These are phyloP conservation scores for Emmonsiellopsis sp. DNA, from an alignment of 2,329 filamentous ascomycete genomes.

Conservation along the genomic window DNA sequence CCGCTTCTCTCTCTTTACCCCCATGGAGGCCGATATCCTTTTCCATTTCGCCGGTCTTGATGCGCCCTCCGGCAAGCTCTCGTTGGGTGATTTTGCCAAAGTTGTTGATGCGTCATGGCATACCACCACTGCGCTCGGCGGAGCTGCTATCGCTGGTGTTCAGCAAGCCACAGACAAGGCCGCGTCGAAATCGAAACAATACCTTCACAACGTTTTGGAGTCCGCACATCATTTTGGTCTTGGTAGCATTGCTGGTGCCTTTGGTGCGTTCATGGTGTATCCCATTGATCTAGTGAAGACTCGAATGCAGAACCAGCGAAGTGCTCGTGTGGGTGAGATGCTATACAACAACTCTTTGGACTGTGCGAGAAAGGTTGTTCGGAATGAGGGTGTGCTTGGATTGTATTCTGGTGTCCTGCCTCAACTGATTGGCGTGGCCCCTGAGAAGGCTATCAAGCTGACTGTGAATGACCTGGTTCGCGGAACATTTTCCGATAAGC, in stretches of 20 bases:
- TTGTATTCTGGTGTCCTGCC: conserved; percentile 92
- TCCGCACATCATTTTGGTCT: conserved; percentile 85
- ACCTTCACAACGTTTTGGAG: conserved; percentile 59
- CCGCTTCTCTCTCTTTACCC: conserved; percentile 90
- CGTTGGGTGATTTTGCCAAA: conserved; percentile 79
- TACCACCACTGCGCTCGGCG: conserved; percentile 48
- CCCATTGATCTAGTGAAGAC: conserved; percentile 99
- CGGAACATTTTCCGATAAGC: conserved; percentile 60
- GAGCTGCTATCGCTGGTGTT: conserved; percentile 32
- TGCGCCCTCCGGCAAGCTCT: conserved; percentile 74
- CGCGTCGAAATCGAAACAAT: conserved; percentile 44
- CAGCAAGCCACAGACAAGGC: conserved; percentile 41
- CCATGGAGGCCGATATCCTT: conserved; percentile 96
- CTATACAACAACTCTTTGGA: conserved; percentile 97
- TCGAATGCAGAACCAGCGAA: conserved; percentile 93
- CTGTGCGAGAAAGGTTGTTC: conserved; percentile 85
- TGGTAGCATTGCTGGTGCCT: conserved; percentile 84
- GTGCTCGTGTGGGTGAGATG: conserved; percentile 68
- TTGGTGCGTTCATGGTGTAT: conserved; percentile 99
- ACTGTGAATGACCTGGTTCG: conserved; percentile 95
- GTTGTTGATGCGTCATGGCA: conserved; percentile 92
- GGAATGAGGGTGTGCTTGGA: conserved; percentile 81
- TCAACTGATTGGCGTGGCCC: conserved; percentile 94
- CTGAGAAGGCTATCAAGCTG: conserved; percentile 98
- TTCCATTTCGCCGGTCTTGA: conserved; percentile 97